Percentiles rank a stretch among this genome's conserved stretches.
phyloP scores from a whole-genome alignment of 208 protist species.

The Trichomonas gallinae region DNA sequence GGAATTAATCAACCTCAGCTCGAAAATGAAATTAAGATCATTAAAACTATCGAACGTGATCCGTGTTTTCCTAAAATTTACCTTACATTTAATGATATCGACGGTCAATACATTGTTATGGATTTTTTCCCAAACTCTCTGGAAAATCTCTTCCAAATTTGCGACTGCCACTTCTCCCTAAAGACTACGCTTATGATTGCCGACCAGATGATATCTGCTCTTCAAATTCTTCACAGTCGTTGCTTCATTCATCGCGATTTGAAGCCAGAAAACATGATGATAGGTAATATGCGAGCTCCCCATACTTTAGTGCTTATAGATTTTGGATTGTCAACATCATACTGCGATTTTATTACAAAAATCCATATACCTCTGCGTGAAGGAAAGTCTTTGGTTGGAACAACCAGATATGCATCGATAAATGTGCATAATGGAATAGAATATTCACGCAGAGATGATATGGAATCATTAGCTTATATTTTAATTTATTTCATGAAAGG shows the following conservation, averaged over 20 bases:
- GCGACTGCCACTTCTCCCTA: conserved; percentile 69
- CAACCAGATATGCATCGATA: conserved; percentile 92
- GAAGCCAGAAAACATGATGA: conserved; percentile 92
- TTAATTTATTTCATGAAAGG: conserved; percentile 96
- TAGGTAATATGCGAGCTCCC: conserved; percentile 63
- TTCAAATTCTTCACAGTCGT: conserved; percentile 83
- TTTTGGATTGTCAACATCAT: not conserved
- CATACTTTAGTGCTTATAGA: conserved; percentile 32
- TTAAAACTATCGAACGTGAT: conserved; percentile 57
- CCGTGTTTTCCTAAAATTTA: conserved; percentile 76
- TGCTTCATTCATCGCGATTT: conserved; percentile 86
- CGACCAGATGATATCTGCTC: conserved; percentile 73
- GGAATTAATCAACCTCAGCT: conserved; percentile 76
- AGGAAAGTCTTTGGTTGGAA: conserved; percentile 57
- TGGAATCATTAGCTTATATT: conserved; percentile 90
- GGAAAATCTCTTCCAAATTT: conserved; percentile 85
- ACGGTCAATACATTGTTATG: conserved; percentile 84
- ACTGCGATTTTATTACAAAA: not conserved
- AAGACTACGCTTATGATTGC: conserved; percentile 93
- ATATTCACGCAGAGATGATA: conserved; percentile 52
- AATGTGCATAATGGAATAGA: conserved; percentile 97
- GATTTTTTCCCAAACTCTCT: conserved; percentile 85
- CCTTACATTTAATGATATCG: conserved; percentile 76
- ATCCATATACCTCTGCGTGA: conserved; percentile 92
- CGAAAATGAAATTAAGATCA: conserved; percentile 80